phyloP scores from a whole-genome alignment of 441 rosid species.

The Sinapis alba region DNA sequence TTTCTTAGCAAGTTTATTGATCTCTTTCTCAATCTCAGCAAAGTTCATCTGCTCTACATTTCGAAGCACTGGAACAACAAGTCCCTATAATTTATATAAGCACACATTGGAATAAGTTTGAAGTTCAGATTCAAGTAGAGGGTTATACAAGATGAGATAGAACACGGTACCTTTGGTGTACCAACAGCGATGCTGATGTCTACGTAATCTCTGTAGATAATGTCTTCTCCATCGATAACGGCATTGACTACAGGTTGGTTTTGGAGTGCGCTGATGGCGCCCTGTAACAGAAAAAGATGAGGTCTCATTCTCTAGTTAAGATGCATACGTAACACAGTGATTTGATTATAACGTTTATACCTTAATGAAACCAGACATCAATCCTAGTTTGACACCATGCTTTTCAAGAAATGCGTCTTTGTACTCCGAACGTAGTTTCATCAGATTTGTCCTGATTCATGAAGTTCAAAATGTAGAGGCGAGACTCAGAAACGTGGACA shows the following conservation, averaged over 20 bases:
- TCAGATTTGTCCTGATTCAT: conserved; percentile 55
- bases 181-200: conserved; percentile 70
- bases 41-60: conserved; percentile 54
- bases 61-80: conserved; percentile 62
- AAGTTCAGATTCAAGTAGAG: background rate
- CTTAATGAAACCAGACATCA: conserved; percentile 62
- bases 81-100: conserved; percentile 53
- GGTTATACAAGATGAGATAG: background rate
- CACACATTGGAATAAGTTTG: background rate
- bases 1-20: conserved; percentile 58
- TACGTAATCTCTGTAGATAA: conserved; percentile 57
- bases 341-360: conserved; percentile 31
- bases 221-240: conserved; percentile 63
- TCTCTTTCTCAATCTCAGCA: conserved; percentile 61
- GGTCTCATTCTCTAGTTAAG: background rate
- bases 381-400: conserved; percentile 63
- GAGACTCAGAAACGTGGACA: background rate
- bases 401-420: conserved; percentile 59
- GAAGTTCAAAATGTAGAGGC: background rate
- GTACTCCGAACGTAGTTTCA: conserved; percentile 61
- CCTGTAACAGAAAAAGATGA: conserved; percentile 44
- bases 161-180: conserved; percentile 50
- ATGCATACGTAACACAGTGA: background rate
- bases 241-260: conserved; percentile 61
- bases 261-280: conserved; percentile 59